Evolutionary conservation across 305 asterid genomes (phyloP).

Genomic region (Petunia hybrid): DNA sequence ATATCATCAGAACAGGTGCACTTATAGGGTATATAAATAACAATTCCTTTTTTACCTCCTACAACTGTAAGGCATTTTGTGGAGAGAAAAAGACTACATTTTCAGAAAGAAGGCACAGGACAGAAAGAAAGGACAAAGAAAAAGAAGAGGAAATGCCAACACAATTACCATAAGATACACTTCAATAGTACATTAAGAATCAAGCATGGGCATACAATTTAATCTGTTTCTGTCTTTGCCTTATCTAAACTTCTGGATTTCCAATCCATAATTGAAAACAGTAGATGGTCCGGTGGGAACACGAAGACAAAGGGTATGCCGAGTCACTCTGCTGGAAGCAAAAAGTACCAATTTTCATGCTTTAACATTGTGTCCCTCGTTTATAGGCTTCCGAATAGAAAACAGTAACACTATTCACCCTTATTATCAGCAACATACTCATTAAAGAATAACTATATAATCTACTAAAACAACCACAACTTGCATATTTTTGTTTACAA

Average conservation of each 20-base stretch:
- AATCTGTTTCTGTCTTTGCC: not conserved
- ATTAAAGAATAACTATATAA: not conserved
- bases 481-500: not conserved
- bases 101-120: not conserved
- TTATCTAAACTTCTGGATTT: not conserved
- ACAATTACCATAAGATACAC: not conserved
- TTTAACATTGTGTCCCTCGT: not conserved
- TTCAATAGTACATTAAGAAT: not conserved
- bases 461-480: not conserved
- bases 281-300: too few species aligned
- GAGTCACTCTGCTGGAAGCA: not conserved
- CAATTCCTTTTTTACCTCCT: too few species aligned
- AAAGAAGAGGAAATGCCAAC: slow-evolving; percentile 7
- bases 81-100: slow-evolving; percentile 7
- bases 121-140: not conserved
- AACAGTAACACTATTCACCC: not conserved
- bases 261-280: not conserved
- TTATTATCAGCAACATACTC: not conserved
- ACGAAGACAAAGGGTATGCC: not conserved
- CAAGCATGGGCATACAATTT: not conserved
- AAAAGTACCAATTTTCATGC: not conserved
- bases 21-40: not conserved
- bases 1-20: not conserved
- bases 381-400: not conserved
- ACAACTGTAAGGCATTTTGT: not conserved